Evolutionary conservation across 2,329 filamentous ascomycete species (phyloP).

Genomic region (Paraconiothyrium sp.): DNA sequence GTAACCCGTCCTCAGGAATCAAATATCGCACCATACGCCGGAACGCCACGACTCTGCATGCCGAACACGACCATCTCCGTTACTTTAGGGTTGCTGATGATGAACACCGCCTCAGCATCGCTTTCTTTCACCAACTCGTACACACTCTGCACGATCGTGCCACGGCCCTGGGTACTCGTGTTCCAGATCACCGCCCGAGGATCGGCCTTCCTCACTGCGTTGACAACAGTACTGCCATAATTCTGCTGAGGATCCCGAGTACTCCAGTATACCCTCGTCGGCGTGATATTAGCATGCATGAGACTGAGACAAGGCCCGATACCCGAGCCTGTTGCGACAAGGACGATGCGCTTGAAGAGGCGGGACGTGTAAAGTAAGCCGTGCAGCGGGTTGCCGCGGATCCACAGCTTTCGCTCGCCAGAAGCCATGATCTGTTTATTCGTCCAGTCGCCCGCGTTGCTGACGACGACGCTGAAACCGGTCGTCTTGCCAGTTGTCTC

Average conservation of each 20-base stretch:
- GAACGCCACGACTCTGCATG: slow-evolving; percentile 70
- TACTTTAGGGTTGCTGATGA: slow-evolving; percentile 74
- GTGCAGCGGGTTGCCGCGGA: slow-evolving; percentile 7
- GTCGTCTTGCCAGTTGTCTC: neutral
- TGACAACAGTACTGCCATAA: slow-evolving; percentile 67
- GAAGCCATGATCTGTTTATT: slow-evolving; percentile 2
- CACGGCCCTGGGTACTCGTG: slow-evolving; percentile 66
- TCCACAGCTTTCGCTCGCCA: slow-evolving; percentile 7
- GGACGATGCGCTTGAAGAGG: slow-evolving; percentile 30
- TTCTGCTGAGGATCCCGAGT: slow-evolving; percentile 68
- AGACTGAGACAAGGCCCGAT: slow-evolving; percentile 55
- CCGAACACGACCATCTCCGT: slow-evolving; percentile 74
- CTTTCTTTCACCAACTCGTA: slow-evolving; percentile 60
- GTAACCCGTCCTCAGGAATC: slow-evolving; percentile 57
- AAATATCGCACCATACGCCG: slow-evolving; percentile 76
- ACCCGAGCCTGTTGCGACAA: slow-evolving; percentile 33
- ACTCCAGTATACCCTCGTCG: slow-evolving; percentile 73
- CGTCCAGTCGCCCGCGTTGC: slow-evolving; percentile 10
- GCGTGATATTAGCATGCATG: slow-evolving; percentile 60
- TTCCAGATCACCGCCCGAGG: slow-evolving; percentile 72
- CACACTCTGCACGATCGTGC: slow-evolving; percentile 67
- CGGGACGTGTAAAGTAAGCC: slow-evolving; percentile 23
- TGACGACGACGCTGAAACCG: slow-evolving; percentile 8
- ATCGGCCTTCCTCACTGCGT: slow-evolving; percentile 65
- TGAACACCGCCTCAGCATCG: slow-evolving; percentile 71